Conservation (phyloP, 2,329 filamentous ascomycete species). For the Penicillium expansum region DNA sequence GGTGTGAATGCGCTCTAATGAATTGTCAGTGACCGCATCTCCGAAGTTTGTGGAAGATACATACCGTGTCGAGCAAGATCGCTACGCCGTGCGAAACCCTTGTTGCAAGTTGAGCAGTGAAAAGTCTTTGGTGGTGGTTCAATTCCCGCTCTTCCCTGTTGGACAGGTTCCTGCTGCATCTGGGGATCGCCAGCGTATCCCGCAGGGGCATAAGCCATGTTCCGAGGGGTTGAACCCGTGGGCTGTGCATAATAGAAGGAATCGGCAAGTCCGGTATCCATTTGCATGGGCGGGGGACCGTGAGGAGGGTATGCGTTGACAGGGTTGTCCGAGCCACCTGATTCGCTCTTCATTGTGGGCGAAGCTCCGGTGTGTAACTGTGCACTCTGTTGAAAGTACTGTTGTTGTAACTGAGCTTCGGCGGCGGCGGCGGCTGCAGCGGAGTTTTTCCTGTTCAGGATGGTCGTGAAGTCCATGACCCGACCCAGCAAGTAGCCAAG, state of each 20-base stretch:
- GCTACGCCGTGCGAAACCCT: conserved; percentile 88
- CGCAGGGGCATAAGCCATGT: conserved; percentile 53
- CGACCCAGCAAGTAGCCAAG: conserved; percentile 34
- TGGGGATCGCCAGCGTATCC: conserved; percentile 48
- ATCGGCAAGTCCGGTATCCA: conserved; percentile 38
- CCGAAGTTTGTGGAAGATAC: conserved; percentile 28
- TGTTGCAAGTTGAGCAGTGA: conserved; percentile 83
- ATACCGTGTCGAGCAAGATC: conserved; percentile 92
- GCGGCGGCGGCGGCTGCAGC: conserved; percentile 43
- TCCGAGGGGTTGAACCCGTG: conserved; percentile 52
- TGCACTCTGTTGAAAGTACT: conserved; percentile 43
- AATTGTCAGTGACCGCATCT: conserved; percentile 4
- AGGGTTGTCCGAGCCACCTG: conserved; percentile 55
- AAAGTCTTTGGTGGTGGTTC: conserved; percentile 68
- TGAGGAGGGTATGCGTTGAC: conserved; percentile 58
- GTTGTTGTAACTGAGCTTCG: conserved; percentile 46
- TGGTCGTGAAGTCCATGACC: conserved; percentile 54
- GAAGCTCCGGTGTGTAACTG: conserved; percentile 41
- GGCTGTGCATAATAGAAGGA: conserved; percentile 25
- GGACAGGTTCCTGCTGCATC: conserved; percentile 44
- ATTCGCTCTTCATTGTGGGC: conserved; percentile 59
- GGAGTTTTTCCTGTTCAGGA: conserved; percentile 51
- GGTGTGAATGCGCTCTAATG: conserved; percentile 86
- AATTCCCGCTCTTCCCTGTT: conserved; percentile 43
- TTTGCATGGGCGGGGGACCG: conserved; percentile 51